Conservation (phyloP, 441 rosid species). For the Theobroma grandiflorum region DNA sequence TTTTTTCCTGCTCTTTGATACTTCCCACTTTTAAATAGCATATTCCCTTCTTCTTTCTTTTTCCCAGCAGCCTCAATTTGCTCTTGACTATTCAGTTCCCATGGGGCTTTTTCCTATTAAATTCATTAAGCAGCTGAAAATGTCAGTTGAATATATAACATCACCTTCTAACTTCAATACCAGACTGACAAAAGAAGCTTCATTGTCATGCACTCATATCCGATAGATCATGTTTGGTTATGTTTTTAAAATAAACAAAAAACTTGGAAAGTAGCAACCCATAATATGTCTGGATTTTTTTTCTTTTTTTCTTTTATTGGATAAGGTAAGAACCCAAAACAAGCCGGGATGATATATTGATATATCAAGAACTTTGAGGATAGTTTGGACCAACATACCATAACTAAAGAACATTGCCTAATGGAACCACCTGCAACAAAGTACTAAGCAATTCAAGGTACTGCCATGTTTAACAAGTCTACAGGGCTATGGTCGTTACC, state of each 20-base stretch:
- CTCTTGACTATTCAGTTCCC: constrained; percentile 65
- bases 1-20: constrained; percentile 61
- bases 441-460: background rate
- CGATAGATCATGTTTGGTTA: background rate
- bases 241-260: background rate
- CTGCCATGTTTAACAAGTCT: background rate
- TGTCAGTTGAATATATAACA: background rate
- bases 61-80: constrained; percentile 60
- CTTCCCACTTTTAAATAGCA: constrained; percentile 60
- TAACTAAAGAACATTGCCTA: background rate
- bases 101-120: constrained; percentile 56
- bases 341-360: background rate
- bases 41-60: constrained; percentile 79
- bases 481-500: constrained; percentile 41
- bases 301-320: too few relatives aligned
- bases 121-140: constrained; percentile 3
- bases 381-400: background rate
- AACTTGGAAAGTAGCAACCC: background rate
- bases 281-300: background rate
- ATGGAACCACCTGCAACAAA: constrained; percentile 11
- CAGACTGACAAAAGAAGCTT: background rate
- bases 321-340: background rate
- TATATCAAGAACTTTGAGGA: background rate
- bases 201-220: background rate
- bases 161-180: constrained; percentile 1